Conservation (phyloP, 257 asterid species). For the Capsicum pubescens region DNA sequence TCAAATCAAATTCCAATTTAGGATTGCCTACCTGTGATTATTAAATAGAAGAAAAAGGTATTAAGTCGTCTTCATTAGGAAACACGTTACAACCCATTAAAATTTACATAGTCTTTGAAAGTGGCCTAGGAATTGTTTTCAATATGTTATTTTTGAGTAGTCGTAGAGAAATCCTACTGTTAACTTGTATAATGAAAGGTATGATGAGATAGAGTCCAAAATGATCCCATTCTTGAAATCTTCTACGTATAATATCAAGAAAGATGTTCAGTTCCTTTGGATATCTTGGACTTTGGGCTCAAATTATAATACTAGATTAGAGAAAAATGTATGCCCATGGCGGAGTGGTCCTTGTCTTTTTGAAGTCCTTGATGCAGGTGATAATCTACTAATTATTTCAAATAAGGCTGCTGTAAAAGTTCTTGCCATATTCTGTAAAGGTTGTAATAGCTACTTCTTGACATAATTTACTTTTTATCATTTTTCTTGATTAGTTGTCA, state of each 20-base stretch:
- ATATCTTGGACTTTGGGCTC: constrained; percentile 85
- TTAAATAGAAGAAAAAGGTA: too few relatives aligned
- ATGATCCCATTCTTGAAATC: constrained; percentile 71
- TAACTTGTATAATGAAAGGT: constrained; percentile 93
- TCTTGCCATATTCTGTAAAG: constrained; percentile 69
- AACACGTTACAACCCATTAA: too few relatives aligned
- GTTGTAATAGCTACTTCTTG: too few relatives aligned
- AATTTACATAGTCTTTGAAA: too few relatives aligned
- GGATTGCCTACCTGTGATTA: too few relatives aligned
- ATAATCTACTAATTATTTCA: constrained; percentile 84
- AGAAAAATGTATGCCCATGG: constrained; percentile 77
- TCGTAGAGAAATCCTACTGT: constrained; percentile 63
- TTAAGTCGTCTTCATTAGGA: too few relatives aligned
- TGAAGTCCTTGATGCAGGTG: constrained; percentile 96
- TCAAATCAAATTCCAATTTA: too few relatives aligned
- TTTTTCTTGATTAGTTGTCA: constrained; percentile 52
- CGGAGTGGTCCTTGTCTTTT: constrained; percentile 90
- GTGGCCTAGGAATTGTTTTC: too few relatives aligned
- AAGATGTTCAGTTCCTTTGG: constrained; percentile 92
- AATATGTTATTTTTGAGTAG: too few relatives aligned
- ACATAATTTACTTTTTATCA: neutral
- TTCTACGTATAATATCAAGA: constrained; percentile 91
- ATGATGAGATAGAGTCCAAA: constrained; percentile 88
- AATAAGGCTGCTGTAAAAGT: constrained; percentile 97
- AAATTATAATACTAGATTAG: constrained; percentile 74